phyloP scores from a whole-genome alignment of 1,139 yeast genomes.

The Hansenula lynferdii region DNA sequence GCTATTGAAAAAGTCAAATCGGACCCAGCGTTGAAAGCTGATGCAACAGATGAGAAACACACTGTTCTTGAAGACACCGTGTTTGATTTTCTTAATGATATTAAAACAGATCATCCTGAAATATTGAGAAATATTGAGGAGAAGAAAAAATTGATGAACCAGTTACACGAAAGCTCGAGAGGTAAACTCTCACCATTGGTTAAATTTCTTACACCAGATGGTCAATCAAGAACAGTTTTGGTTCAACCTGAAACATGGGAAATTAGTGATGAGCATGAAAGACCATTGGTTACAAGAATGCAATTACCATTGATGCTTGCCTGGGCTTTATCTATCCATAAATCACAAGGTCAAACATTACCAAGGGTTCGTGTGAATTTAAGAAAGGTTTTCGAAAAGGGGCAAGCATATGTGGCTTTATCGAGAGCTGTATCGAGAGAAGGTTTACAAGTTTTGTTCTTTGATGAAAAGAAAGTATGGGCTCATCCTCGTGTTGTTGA shows the following conservation, averaged over 20 bases:
- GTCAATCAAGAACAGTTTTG: slow-evolving; percentile 64
- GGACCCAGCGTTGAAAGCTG: slow-evolving; percentile 2
- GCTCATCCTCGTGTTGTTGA: slow-evolving; percentile 59
- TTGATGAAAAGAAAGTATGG: slow-evolving; percentile 49
- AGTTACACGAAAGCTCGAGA: slow-evolving; percentile 31
- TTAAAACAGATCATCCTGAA: slow-evolving; percentile 24
- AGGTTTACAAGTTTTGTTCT: slow-evolving; percentile 75
- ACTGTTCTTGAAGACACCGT: slow-evolving; percentile 30
- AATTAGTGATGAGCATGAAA: slow-evolving; percentile 55
- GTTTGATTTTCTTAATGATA: slow-evolving; percentile 44
- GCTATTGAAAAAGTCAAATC: slow-evolving; percentile 7
- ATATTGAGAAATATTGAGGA: slow-evolving; percentile 28
- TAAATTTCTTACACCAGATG: slow-evolving; percentile 64
- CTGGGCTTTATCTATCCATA: slow-evolving; percentile 94
- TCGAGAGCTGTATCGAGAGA: slow-evolving; percentile 79
- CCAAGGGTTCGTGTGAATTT: slow-evolving; percentile 80
- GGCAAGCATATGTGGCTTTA: slow-evolving; percentile 93
- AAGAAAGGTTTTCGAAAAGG: slow-evolving; percentile 74
- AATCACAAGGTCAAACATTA: slow-evolving; percentile 94
- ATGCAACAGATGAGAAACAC: slow-evolving; percentile 5
- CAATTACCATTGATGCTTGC: slow-evolving; percentile 87
- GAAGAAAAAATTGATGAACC: slow-evolving; percentile 33
- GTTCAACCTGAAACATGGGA: slow-evolving; percentile 75
- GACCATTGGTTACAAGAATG: slow-evolving; percentile 46
- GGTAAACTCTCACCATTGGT: slow-evolving; percentile 64